A percentile compares a stretch with the other conserved stretches of the same genome.
phyloP scores from a whole-genome alignment of 1,284 basidiomycete species.

The Melampsora abietis-canadensis region DNA sequence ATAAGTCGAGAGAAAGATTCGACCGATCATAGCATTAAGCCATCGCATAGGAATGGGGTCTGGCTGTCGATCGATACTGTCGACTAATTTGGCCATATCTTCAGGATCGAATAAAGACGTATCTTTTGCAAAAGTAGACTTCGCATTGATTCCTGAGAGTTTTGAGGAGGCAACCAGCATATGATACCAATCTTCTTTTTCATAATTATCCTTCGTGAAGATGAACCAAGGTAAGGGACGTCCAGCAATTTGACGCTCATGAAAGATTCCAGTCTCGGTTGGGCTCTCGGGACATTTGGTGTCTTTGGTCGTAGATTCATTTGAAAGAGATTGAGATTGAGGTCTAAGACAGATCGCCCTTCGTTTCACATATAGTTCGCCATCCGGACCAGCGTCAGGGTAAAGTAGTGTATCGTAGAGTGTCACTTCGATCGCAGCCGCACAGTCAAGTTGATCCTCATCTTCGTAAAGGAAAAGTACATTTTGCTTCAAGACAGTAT shows the following conservation, averaged over 20 bases:
- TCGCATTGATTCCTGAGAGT: slow-evolving; percentile 53
- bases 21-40: slow-evolving; percentile 88
- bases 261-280: background rate
- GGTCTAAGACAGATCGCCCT: slow-evolving; percentile 34
- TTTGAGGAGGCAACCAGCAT: slow-evolving; percentile 72
- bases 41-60: slow-evolving; percentile 95
- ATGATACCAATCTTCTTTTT: slow-evolving; percentile 84
- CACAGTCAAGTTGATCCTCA: slow-evolving; percentile 78
- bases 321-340: slow-evolving; percentile 8
- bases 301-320: background rate
- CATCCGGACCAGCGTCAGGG: slow-evolving; percentile 60
- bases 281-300: background rate
- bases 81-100: slow-evolving; percentile 80
- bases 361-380: slow-evolving; percentile 44
- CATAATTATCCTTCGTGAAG: slow-evolving; percentile 50
- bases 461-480: slow-evolving; percentile 88
- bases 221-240: slow-evolving; percentile 50
- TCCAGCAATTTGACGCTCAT: slow-evolving; percentile 9
- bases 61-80: slow-evolving; percentile 81
- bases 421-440: slow-evolving; percentile 72
- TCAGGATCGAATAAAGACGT: slow-evolving; percentile 65
- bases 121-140: slow-evolving; percentile 47
- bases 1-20: slow-evolving; percentile 87
- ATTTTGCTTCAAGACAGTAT: slow-evolving; percentile 77
- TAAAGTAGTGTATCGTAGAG: slow-evolving; percentile 70